Conservation (phyloP, 2,329 filamentous ascomycete species). For the Tricladium varicosporioides region DNA sequence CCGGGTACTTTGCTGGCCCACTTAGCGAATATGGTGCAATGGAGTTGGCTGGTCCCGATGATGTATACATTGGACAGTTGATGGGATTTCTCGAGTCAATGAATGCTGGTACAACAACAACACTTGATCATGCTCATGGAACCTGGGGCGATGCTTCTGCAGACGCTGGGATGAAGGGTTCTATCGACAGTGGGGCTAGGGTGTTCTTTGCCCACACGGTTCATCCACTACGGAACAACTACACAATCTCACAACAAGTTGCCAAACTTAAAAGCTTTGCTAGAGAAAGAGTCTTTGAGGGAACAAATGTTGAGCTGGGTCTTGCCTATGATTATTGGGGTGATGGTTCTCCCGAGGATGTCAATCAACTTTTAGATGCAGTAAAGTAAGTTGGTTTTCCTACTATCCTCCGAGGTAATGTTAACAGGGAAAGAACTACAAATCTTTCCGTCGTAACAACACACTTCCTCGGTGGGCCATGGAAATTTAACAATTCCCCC, state of each 20-base stretch:
- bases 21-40: conserved; percentile 28
- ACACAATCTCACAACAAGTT: background rate
- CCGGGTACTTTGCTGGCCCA: conserved; percentile 42
- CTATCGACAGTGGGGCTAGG: background rate
- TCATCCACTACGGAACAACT: background rate
- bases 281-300: background rate
- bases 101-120: conserved; percentile 41
- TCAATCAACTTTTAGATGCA: background rate
- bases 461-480: background rate
- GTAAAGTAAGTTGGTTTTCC: background rate
- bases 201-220: background rate
- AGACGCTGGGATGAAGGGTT: background rate
- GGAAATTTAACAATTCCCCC: background rate
- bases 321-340: background rate
- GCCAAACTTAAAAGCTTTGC: background rate
- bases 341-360: background rate
- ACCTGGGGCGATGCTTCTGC: background rate
- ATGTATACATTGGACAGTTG: conserved; percentile 44
- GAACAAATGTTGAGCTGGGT: background rate
- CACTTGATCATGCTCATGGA: conserved; percentile 37
- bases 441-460: background rate
- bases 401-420: background rate
- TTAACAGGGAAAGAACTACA: background rate
- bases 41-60: conserved; percentile 30
- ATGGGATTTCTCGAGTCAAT: conserved; percentile 39